Evolutionary conservation across 192 early-diverging fungal species (phyloP), one percentile per base, ranked within the genome.

Genomic region (Umbelopsis vinacea): DNA sequence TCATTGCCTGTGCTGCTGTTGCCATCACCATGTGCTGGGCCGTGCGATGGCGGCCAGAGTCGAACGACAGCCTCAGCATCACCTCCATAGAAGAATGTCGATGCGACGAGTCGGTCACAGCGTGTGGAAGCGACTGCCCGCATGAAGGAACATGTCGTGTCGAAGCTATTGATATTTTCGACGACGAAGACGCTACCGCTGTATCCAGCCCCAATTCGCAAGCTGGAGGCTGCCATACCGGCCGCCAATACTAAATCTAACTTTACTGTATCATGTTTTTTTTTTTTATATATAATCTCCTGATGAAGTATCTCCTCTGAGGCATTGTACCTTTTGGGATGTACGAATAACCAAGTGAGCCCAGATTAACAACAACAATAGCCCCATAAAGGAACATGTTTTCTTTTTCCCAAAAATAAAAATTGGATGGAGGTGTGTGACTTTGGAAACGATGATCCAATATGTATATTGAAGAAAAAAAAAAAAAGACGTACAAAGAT

Each of bases 1-100:
- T 84, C 22, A 82, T 84, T 60, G 83, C 83, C 14, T 76, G 76
- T 23, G 71, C 80, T 0, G 80, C 74, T 45, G 82, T 84, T 17
- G 71, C 79, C 47, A 79, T 84, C 21, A 66, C 82, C 2, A 73
- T 80, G 69, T 81, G 80, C 10, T 82, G 80, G 43, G 78, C 78
- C 5, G 43, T 76, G 1, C 38, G 83, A 35, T 84, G 80, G 80
- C 74, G 79, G 45, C 76, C 74, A 46, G 74, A 74, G 6, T 69
- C 75, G 7, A 74, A 76, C 21, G 72, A 80, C 24, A 70, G 48
- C 6, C 12, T 63, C 14, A 63, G 57, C 57, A 63, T 63, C 11
- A 63, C 33, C 11, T 63, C 57, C 15, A 38, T 63, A 2, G 57
- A 63, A 17, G 57, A 63, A 35, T 22, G 29, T 37, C 57, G 57